A percentile compares a stretch with the other conserved stretches of the same genome.
Evolutionary conservation across 352 stramenopile species (phyloP).

Genomic region (Pythium coloratum): DNA sequence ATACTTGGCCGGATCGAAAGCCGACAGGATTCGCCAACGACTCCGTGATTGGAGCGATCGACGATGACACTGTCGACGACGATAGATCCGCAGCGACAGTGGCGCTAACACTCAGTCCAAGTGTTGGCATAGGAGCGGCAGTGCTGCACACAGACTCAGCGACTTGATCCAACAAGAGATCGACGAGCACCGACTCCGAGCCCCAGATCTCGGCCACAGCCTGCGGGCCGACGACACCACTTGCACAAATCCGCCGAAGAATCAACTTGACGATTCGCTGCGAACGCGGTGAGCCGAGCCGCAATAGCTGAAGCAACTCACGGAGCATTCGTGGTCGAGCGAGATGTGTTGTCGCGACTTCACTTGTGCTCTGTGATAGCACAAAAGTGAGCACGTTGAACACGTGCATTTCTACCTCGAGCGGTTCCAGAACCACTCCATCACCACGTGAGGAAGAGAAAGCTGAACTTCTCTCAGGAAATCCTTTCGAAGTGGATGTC

Average conservation of each 20-base stretch:
- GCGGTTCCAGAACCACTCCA: slow-evolving; percentile 48
- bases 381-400: slow-evolving; percentile 78
- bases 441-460: slow-evolving; percentile 25
- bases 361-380: slow-evolving; percentile 72
- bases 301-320: slow-evolving; percentile 77
- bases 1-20: slow-evolving; percentile 81
- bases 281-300: slow-evolving; percentile 69
- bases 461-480: slow-evolving; percentile 10
- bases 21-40: slow-evolving; percentile 81
- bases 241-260: slow-evolving; percentile 70
- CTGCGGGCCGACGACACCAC: slow-evolving; percentile 58
- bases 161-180: slow-evolving; percentile 85
- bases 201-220: slow-evolving; percentile 74
- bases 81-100: slow-evolving; percentile 14
- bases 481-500: slow-evolving; percentile 17
- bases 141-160: slow-evolving; percentile 84
- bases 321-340: slow-evolving; percentile 60
- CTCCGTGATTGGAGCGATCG: slow-evolving; percentile 45
- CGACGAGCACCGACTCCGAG: slow-evolving; percentile 79
- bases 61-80: slow-evolving; percentile 4
- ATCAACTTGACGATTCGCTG: slow-evolving; percentile 85
- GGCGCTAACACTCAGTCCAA: slow-evolving; percentile 45
- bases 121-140: slow-evolving; percentile 56
- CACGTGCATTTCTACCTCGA: slow-evolving; percentile 78
- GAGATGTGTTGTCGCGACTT: slow-evolving; percentile 58